phyloP scores from a whole-genome alignment of 2,329 filamentous ascomycete genomes.

The Exophiala alcalophila region DNA sequence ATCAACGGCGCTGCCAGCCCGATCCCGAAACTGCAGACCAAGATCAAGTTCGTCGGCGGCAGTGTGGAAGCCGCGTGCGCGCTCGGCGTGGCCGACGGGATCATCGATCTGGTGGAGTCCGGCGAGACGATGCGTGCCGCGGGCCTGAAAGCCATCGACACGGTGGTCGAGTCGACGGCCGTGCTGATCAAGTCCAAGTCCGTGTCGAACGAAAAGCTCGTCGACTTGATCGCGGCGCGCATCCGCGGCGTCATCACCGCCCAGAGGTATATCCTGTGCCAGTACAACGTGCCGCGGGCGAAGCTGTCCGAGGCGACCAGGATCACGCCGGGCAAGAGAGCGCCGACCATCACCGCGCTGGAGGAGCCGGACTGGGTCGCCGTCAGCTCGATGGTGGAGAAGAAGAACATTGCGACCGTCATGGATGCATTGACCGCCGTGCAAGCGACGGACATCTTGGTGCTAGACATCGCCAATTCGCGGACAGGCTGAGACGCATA shows the following conservation, averaged over 20 bases:
- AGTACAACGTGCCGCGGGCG: conserved; percentile 83
- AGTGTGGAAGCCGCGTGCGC: conserved; percentile 97
- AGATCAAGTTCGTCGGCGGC: conserved; percentile 89
- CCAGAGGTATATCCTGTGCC: conserved; percentile 89
- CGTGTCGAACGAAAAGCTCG: conserved; percentile 73
- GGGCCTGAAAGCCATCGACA: conserved; percentile 89
- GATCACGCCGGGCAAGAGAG: conserved; percentile 90
- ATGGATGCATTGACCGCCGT: conserved; percentile 80
- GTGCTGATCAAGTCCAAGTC: conserved; percentile 88
- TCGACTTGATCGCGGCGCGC: conserved; percentile 79
- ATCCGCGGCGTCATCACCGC: conserved; percentile 94
- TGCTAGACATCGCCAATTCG: conserved; percentile 81
- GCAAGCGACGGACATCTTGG: conserved; percentile 80
- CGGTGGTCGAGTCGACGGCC: conserved; percentile 81
- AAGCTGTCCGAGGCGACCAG: conserved; percentile 65
- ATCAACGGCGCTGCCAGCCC: conserved; percentile 36
- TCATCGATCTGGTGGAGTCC: conserved; percentile 96
- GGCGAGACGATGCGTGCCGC: conserved; percentile 98
- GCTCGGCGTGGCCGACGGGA: conserved; percentile 90
- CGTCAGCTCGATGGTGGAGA: conserved; percentile 90
- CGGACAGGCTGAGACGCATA: conserved; percentile 46
- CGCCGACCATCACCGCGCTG: conserved; percentile 84
- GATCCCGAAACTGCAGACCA: conserved; percentile 66
- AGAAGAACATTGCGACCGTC: conserved; percentile 75
- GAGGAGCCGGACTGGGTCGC: conserved; percentile 91